Conservation (phyloP, 2,329 filamentous ascomycete species). For the Apiospora marii region DNA sequence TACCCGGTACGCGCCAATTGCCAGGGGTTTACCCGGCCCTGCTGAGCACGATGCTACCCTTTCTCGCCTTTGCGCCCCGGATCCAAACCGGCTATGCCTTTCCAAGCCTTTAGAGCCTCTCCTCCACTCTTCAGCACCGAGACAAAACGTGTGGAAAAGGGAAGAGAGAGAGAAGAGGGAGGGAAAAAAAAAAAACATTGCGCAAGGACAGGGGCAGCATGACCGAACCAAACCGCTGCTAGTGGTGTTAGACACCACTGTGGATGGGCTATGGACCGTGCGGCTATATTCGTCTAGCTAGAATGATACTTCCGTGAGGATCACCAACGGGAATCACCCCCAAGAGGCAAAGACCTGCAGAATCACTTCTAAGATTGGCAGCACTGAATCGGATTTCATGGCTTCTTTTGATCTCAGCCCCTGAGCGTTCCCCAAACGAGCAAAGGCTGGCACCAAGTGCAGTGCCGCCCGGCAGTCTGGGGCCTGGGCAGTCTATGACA, state of each 20-base stretch:
- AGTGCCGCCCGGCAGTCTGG: background rate
- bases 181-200: background rate
- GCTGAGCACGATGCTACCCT: background rate
- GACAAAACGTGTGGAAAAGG: background rate
- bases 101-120: background rate
- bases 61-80: background rate
- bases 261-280: background rate
- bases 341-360: conserved; percentile 11
- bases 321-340: background rate
- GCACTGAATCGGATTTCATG: conserved; percentile 3
- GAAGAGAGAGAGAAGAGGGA: background rate
- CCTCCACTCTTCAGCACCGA: background rate
- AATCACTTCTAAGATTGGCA: background rate
- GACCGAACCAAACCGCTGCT: background rate
- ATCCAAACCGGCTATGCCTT: background rate
- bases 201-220: background rate
- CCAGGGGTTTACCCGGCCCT: background rate
- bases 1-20: too few relatives aligned
- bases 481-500: background rate
- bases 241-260: background rate
- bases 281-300: conserved; percentile 10
- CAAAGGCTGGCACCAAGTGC: background rate
- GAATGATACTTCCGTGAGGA: background rate
- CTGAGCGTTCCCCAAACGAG: background rate
- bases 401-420: conserved; percentile 15